Percentiles rank a stretch among this genome's conserved stretches.
Evolutionary conservation across 352 stramenopile genomes (phyloP).

Genomic region (Globisporangium spiculum): DNA sequence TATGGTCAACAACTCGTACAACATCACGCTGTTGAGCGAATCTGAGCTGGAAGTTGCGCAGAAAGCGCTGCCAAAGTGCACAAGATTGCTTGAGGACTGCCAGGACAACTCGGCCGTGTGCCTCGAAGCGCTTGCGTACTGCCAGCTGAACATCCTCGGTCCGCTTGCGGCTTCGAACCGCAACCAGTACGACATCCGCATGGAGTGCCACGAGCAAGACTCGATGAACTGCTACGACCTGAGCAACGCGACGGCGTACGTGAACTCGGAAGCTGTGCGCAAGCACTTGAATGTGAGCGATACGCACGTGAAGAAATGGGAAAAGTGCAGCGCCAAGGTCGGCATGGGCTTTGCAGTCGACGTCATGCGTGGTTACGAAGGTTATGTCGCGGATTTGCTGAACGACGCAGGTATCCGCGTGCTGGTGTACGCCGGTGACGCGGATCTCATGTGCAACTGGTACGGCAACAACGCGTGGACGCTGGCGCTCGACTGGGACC

Average conservation of each 20-base stretch:
- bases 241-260: slow-evolving; percentile 22
- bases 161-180: slow-evolving; percentile 39
- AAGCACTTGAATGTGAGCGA: slow-evolving; percentile 18
- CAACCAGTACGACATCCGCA: slow-evolving; percentile 69
- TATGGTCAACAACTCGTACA: slow-evolving; percentile 73
- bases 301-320: slow-evolving; percentile 42
- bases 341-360: slow-evolving; percentile 69
- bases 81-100: slow-evolving; percentile 29
- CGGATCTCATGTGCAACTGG: slow-evolving; percentile 95
- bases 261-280: slow-evolving; percentile 38
- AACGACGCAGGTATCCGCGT: slow-evolving; percentile 36
- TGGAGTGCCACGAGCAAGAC: slow-evolving; percentile 23
- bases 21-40: slow-evolving; percentile 50
- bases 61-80: not conserved
- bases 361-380: slow-evolving; percentile 85
- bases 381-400: slow-evolving; percentile 80
- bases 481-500: slow-evolving; percentile 17
- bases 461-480: slow-evolving; percentile 91
- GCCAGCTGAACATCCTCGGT: slow-evolving; percentile 23
- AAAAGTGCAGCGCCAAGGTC: slow-evolving; percentile 85
- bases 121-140: slow-evolving; percentile 8
- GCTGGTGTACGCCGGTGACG: slow-evolving; percentile 92
- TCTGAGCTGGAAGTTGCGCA: slow-evolving; percentile 20
- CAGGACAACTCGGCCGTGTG: slow-evolving; percentile 41
- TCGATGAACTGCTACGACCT: slow-evolving; percentile 30